These are phyloP conservation scores for Entomortierella parvispora DNA, from an alignment of 192 early-diverging fungal species.

Conservation along the genomic window DNA sequence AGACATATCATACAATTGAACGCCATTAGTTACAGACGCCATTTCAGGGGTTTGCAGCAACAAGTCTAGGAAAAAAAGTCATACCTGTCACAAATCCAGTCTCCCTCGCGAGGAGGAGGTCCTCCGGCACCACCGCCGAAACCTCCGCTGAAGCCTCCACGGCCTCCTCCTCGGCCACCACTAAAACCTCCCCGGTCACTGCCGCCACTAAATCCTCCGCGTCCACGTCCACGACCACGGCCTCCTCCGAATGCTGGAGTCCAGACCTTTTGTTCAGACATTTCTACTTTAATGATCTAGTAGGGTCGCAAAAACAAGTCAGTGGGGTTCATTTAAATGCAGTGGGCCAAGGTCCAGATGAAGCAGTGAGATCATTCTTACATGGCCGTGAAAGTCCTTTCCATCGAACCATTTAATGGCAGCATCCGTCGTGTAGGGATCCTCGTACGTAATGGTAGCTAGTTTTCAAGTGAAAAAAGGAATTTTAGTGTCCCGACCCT, in stretches of 20 bases:
- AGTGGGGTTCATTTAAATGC: too few species aligned
- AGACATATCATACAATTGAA: background rate
- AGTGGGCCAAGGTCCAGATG: background rate
- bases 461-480: background rate
- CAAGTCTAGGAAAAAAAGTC: background rate
- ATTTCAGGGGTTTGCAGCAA: background rate
- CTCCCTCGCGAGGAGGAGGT: slow-evolving; percentile 63
- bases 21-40: background rate
- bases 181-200: slow-evolving; percentile 52
- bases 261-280: slow-evolving; percentile 65
- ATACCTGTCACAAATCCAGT: slow-evolving; percentile 70
- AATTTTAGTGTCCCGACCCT: too few species aligned
- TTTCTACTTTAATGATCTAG: slow-evolving; percentile 69
- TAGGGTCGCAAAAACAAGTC: too few species aligned
- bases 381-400: slow-evolving; percentile 54
- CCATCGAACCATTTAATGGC: slow-evolving; percentile 82
- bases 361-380: too few species aligned
- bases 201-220: slow-evolving; percentile 56
- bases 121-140: slow-evolving; percentile 52
- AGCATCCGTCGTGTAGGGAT: slow-evolving; percentile 73
- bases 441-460: slow-evolving; percentile 82
- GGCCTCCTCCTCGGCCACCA: slow-evolving; percentile 55
- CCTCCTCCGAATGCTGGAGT: slow-evolving; percentile 54
- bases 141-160: slow-evolving; percentile 51
- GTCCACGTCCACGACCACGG: slow-evolving; percentile 59